Conservation (phyloP, 169 alveolate genomes). For the Cryptosporidium bovis region DNA sequence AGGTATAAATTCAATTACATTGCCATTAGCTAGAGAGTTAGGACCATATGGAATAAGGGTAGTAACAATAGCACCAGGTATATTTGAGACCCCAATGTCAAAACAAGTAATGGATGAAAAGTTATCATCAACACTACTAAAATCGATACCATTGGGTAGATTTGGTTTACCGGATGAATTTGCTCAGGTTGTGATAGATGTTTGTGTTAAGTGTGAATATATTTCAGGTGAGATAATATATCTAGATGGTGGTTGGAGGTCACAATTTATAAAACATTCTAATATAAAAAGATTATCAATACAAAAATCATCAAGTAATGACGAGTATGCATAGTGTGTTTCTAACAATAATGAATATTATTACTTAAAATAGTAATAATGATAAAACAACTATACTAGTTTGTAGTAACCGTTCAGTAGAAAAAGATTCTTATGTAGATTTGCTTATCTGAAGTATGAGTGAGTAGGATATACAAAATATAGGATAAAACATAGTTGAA, state of each 20-base stretch:
- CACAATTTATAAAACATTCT: conserved; percentile 62
- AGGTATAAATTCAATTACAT: conserved; percentile 50
- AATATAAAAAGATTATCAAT: conserved; percentile 35
- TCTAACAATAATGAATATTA: no score
- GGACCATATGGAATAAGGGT: conserved; percentile 86
- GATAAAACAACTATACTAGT: no score
- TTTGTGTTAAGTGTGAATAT: conserved; percentile 78
- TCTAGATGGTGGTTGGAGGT: conserved; percentile 84
- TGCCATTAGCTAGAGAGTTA: conserved; percentile 87
- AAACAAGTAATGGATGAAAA: conserved; percentile 76
- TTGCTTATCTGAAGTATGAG: no score
- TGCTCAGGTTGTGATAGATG: conserved; percentile 79
- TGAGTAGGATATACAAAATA: no score
- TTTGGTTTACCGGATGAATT: conserved; percentile 83
- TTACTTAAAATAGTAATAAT: no score
- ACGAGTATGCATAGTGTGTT: background rate
- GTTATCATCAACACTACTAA: conserved; percentile 58
- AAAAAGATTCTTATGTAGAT: no score
- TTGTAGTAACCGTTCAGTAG: no score
- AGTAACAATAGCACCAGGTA: conserved; percentile 84
- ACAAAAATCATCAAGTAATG: conserved; percentile 24
- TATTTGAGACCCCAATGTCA: conserved; percentile 83
- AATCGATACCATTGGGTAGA: conserved; percentile 84
- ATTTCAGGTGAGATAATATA: conserved; percentile 81
- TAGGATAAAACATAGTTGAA: no score